phyloP scores from a whole-genome alignment of 768 basidiomycete genomes.

The Exsudoporus frostii region DNA sequence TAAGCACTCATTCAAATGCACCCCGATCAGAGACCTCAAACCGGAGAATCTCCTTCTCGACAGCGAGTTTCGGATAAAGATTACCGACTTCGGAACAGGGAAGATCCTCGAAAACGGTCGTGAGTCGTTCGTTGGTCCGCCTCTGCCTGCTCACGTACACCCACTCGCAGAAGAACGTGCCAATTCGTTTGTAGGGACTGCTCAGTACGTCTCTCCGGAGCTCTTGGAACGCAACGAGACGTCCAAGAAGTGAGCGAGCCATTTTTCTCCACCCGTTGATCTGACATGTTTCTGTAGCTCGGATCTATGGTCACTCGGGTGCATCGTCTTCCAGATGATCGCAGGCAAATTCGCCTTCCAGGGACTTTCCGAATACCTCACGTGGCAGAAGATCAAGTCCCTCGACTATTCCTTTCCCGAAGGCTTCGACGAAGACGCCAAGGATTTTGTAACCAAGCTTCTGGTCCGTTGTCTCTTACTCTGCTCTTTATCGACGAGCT shows the following conservation, averaged over 20 bases:
- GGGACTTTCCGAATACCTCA: slow-evolving; percentile 88
- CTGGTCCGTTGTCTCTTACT: slow-evolving; percentile 45
- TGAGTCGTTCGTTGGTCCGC: slow-evolving; percentile 30
- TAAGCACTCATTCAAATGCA: slow-evolving; percentile 1
- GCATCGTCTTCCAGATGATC: slow-evolving; percentile 91
- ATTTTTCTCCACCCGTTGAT: neutral
- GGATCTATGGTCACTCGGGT: slow-evolving; percentile 94
- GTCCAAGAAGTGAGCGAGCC: slow-evolving; percentile 60
- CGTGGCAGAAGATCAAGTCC: slow-evolving; percentile 90
- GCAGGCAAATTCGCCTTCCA: slow-evolving; percentile 90
- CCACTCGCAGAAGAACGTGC: slow-evolving; percentile 46
- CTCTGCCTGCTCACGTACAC: slow-evolving; percentile 1
- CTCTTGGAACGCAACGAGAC: slow-evolving; percentile 72
- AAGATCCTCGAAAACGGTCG: slow-evolving; percentile 61
- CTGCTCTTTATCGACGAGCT: neutral
- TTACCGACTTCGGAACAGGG: slow-evolving; percentile 97
- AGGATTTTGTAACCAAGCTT: slow-evolving; percentile 73
- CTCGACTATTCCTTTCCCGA: slow-evolving; percentile 86
- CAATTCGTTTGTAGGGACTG: slow-evolving; percentile 84
- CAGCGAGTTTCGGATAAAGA: slow-evolving; percentile 78
- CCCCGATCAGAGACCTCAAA: slow-evolving; percentile 58
- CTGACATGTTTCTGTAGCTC: slow-evolving; percentile 47
- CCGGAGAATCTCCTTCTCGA: slow-evolving; percentile 92
- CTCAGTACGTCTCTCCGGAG: slow-evolving; percentile 88
- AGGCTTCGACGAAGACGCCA: slow-evolving; percentile 77